Evolutionary conservation across 2,329 filamentous ascomycete genomes (phyloP).

Genomic region (Neospermospora avenae): DNA sequence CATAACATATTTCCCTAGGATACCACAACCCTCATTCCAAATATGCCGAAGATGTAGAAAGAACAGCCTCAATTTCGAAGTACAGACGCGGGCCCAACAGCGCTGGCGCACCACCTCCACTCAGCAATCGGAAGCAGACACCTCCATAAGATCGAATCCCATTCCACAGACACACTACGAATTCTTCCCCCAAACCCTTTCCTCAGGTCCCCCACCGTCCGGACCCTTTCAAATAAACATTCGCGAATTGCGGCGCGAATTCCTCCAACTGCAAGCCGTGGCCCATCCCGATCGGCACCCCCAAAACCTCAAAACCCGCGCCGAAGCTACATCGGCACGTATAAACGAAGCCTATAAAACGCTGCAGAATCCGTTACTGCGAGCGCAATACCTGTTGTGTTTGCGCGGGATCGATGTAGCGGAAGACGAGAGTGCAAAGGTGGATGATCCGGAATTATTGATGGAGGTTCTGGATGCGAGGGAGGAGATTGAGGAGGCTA

Average conservation of each 20-base stretch:
- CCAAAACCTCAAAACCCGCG: constrained; percentile 51
- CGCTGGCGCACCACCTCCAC: constrained; percentile 1
- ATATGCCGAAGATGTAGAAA: neutral
- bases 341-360: constrained; percentile 95
- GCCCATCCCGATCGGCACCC: constrained; percentile 66
- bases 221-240: constrained; percentile 75
- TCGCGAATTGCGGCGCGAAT: constrained; percentile 72
- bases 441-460: constrained; percentile 67
- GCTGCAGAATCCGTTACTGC: constrained; percentile 69
- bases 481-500: constrained; percentile 70
- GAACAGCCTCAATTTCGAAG: neutral
- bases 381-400: constrained; percentile 83
- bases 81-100: neutral
- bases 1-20: neutral
- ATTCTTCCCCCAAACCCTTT: constrained; percentile 79
- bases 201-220: constrained; percentile 70
- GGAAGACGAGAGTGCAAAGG: constrained; percentile 71
- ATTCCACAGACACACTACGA: constrained; percentile 66
- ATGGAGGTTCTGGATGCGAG: constrained; percentile 77
- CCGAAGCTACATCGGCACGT: constrained; percentile 73
- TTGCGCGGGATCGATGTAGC: constrained; percentile 73
- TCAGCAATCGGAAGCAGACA: neutral
- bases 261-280: constrained; percentile 75
- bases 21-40: neutral
- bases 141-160: neutral